Evolutionary conservation across 148 eudicot species (phyloP), one percentile per base, ranked within the genome.

Genomic region (Cornus florida): DNA sequence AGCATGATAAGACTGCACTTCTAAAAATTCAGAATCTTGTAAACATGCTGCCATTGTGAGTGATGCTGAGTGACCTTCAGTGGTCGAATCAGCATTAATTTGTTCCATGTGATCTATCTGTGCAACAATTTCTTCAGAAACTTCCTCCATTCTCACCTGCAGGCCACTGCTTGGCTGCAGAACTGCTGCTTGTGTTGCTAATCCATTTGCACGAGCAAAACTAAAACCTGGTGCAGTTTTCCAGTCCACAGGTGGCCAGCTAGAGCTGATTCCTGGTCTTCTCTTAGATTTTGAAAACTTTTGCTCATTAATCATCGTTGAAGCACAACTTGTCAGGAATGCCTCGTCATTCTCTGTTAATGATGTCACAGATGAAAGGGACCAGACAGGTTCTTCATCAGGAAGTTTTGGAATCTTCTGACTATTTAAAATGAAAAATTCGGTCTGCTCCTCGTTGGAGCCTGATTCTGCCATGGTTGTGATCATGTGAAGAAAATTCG

Each of bases 401-500:
- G 98, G 99, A 78, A 94, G 92, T 83, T 90, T 89, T 60, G 86
- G 88, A 78, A 94, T 84, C 77, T 96, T 91, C 86, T 96, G 99
- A 87, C 91, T 92, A 65, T 92, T 90, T 71, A 90, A 79, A 70
- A 94, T 88, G 74, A 96, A 92, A 71, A 78, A 87, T 53, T 96
- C 98, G 6, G 85, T 84, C 78, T 92, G 93, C 86, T 91, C 93
- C 83, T 91, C 94, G 16, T 85, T 91, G 78, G 93, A 91, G 56
- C 95, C 98, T 81, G 97, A 88, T 84, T 92, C 94, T 14, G 83
- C 93, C 97, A 92, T 92, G 70, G 92, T 88, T 70, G 94, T 87
- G 77, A 96, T 86, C 98, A 91, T 90, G 86, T 88, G 94, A 77
- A 96, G 97, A 70, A 96, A 96, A 87, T 94, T 94, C 69, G 98